Base-by-base conservation (phyloP, 805 yeast genomes). In the Cyberlindnera xylosilytica region DNA sequence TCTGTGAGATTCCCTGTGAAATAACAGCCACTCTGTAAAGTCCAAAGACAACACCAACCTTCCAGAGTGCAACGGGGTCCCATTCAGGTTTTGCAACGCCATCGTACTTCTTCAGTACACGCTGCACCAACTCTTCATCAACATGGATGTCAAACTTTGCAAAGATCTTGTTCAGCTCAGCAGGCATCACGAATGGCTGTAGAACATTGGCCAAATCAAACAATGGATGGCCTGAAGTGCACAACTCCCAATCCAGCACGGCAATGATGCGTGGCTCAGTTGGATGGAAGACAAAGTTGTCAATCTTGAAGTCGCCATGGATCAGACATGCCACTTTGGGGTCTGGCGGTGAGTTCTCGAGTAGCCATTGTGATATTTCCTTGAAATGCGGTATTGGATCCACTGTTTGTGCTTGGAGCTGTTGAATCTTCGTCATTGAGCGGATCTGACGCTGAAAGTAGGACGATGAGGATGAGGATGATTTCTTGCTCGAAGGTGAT, bases 231-330 rank as follows among this genome's bases (percentile, higher is more conserved):
- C 86, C 86, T 44, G 76, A 64, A 0, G 85, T 79, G 48, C 83
- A 77, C 30, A 79, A 61, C 54, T 79, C 86, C 86, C 86, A 79
- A 54, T 79, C 85, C 32, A 79, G 63, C 3, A 79, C 74, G 0
- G 83, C 83, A 37, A 73, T 61, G 3, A 79, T 76, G 34, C 58
- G 56, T 17, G 72, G 70, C 35, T 69, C 66, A 1, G 69, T 70
- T 49, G 78, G 79, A 60, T 82, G 73, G 63, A 74, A 74, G 26
- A 84, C 71, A 49, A 83, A 66, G 63, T 83, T 70, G 68, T 84
- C 83, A 53, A 75, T 68, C 64, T 80, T 75, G 70, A 74, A 72
- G 64, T 81, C 80, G 34, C 90, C 86, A 50, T 79, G 86, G 29
- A 79, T 76, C 42, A 79, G 65, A 3, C 72, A 63, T 31, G 69